A percentile compares a stretch with the other conserved stretches of the same genome.
Evolutionary conservation across 2,329 filamentous ascomycete species (phyloP).

Genomic region (Ceratocystiopsis brevicomis): DNA sequence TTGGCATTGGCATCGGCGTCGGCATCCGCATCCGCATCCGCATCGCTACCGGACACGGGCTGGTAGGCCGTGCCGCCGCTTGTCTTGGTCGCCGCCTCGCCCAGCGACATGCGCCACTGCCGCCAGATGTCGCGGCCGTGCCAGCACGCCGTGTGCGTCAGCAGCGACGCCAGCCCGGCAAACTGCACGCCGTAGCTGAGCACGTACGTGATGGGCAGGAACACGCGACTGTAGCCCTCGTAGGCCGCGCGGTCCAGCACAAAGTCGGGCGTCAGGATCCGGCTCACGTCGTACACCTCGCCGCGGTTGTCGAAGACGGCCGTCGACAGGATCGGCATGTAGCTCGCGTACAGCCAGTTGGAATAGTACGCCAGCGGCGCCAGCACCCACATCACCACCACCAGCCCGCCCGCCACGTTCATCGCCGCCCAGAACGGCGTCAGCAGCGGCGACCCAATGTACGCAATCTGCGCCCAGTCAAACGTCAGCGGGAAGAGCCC

Average conservation of each 20-base stretch:
- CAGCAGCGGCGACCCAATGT: constrained; percentile 68
- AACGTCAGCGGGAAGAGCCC: constrained; percentile 74
- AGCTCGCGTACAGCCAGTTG: constrained; percentile 63
- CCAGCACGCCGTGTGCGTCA: constrained; percentile 71
- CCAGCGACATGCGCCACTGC: constrained; percentile 52
- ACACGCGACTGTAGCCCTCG: constrained; percentile 63
- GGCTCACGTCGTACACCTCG: constrained; percentile 61
- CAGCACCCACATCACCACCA: constrained; percentile 69
- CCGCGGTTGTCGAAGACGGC: constrained; percentile 76
- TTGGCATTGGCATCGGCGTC: too few species aligned
- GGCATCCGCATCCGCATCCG: too few species aligned
- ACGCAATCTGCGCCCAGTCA: constrained; percentile 79
- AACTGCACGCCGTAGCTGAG: constrained; percentile 77
- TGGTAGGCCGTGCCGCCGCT: constrained; percentile 2
- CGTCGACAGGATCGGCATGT: constrained; percentile 71
- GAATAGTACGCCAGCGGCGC: constrained; percentile 66
- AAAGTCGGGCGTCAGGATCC: constrained; percentile 59
- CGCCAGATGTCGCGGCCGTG: constrained; percentile 66
- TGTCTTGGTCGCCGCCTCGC: constrained; percentile 26
- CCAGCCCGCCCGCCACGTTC: constrained; percentile 64
- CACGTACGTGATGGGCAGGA: constrained; percentile 72
- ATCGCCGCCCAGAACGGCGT: constrained; percentile 76
- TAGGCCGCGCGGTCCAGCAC: constrained; percentile 63
- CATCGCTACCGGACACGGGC: not conserved
- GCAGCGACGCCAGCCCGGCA: constrained; percentile 56